A percentile compares a stretch with the other conserved stretches of the same genome.
Evolutionary conservation across 2,329 filamentous ascomycete species (phyloP).

Genomic region (Neofusicoccum laricinum): DNA sequence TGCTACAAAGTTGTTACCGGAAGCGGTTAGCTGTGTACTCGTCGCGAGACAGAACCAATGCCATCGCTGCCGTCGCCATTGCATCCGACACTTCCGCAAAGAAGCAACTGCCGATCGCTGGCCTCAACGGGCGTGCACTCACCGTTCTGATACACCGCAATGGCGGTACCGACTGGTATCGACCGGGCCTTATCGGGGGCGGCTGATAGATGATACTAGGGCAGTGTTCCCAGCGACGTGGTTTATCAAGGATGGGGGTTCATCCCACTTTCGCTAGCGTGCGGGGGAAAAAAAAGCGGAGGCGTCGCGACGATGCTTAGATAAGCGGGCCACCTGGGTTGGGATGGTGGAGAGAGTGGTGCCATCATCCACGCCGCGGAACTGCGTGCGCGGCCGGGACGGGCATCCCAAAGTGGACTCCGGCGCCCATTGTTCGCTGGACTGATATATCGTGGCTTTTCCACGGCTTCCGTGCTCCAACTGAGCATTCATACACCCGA

Average conservation of each 20-base stretch:
- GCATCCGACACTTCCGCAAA: background rate
- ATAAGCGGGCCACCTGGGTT: too few species aligned
- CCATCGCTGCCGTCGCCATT: background rate
- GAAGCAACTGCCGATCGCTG: background rate
- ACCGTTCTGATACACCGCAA: background rate
- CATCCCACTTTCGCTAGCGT: slow-evolving; percentile 9
- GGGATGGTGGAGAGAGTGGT: background rate
- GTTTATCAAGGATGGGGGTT: slow-evolving; percentile 1
- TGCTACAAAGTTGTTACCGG: background rate
- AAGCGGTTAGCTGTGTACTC: background rate
- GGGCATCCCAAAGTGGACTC: background rate
- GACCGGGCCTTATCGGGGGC: background rate
- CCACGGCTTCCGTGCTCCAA: too few species aligned
- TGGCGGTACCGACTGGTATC: background rate
- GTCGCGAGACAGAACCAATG: background rate
- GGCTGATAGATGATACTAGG: background rate
- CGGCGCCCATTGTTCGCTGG: background rate
- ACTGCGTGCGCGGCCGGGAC: background rate
- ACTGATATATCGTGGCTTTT: background rate
- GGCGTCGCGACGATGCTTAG: too few species aligned
- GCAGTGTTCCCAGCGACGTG: background rate
- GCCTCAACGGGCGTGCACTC: background rate
- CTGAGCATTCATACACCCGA: too few species aligned
- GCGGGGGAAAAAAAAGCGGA: background rate
- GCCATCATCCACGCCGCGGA: too few species aligned